Conservation (phyloP, 106 monocot species). For the Cymbidium sinense region DNA sequence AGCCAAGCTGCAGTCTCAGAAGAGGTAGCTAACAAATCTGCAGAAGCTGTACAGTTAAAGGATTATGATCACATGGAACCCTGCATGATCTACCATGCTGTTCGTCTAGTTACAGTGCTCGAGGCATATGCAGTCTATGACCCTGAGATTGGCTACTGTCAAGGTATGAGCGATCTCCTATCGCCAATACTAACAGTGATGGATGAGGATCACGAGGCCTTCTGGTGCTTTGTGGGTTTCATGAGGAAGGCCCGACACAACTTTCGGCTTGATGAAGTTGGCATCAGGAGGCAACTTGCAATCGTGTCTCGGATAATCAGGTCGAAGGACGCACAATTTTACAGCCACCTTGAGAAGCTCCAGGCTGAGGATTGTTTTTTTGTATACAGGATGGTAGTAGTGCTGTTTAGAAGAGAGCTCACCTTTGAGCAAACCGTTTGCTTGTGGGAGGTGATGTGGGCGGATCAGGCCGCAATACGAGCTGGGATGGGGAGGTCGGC, state of each 20-base stretch:
- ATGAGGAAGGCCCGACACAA: constrained; percentile 89
- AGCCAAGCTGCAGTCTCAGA: constrained; percentile 41
- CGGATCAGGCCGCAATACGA: constrained; percentile 79
- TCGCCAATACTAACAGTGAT: constrained; percentile 70
- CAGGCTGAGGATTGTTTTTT: constrained; percentile 90
- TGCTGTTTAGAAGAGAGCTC: constrained; percentile 74
- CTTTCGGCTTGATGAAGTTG: constrained; percentile 88
- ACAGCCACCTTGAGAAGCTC: constrained; percentile 70
- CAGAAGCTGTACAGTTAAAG: constrained; percentile 46
- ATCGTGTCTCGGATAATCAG: constrained; percentile 73
- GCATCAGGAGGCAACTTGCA: constrained; percentile 65
- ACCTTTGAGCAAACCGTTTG: constrained; percentile 77
- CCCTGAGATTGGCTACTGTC: constrained; percentile 87
- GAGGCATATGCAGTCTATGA: constrained; percentile 82
- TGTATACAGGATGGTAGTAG: constrained; percentile 93
- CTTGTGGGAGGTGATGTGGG: constrained; percentile 96
- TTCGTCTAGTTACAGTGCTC: constrained; percentile 64
- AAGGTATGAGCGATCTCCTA: constrained; percentile 91
- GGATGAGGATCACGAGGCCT: constrained; percentile 69
- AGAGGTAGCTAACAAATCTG: constrained; percentile 34
- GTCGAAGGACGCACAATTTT: constrained; percentile 60
- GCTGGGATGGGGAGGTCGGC: constrained; percentile 55
- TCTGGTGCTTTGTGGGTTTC: constrained; percentile 94
- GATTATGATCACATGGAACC: constrained; percentile 75
- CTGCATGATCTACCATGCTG: constrained; percentile 72